Percentiles rank a stretch among this genome's conserved stretches.
These are phyloP conservation scores for Mycena polygramma DNA, from an alignment of 768 basidiomycete genomes.

Conservation along the genomic window DNA sequence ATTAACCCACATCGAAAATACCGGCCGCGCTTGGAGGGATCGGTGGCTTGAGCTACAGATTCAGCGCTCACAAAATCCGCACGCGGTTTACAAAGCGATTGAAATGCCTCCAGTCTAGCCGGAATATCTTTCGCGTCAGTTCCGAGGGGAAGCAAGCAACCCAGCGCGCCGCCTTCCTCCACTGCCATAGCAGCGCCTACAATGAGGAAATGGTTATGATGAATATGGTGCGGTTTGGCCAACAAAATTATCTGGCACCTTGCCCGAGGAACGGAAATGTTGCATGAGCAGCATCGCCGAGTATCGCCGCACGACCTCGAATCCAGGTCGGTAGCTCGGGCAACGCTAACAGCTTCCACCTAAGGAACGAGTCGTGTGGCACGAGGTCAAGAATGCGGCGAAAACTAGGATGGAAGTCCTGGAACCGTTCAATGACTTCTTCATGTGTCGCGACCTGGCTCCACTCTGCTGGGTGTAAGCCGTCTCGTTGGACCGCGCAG, in stretches of 20 bases:
- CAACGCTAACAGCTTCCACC: slow-evolving; percentile 19
- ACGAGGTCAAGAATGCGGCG: slow-evolving; percentile 9
- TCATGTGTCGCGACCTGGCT: slow-evolving; percentile 1
- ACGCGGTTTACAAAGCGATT: slow-evolving; percentile 21
- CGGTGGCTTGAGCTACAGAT: slow-evolving; percentile 2
- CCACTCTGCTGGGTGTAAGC: slow-evolving; percentile 6
- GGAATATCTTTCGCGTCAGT: slow-evolving; percentile 9
- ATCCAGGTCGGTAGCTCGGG: slow-evolving; percentile 19
- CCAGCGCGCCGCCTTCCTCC: slow-evolving; percentile 18
- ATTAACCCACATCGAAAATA: slow-evolving; percentile 16
- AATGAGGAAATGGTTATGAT: too few species aligned
- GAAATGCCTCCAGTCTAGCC: slow-evolving; percentile 7
- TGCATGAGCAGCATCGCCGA: slow-evolving; percentile 20
- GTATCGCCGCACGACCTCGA: slow-evolving; percentile 7
- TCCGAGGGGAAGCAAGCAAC: slow-evolving; percentile 13
- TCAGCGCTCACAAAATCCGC: slow-evolving; percentile 17
- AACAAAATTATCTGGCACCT: not conserved
- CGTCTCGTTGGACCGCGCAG: not conserved
- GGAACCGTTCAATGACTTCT: slow-evolving; percentile 3
- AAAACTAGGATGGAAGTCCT: slow-evolving; percentile 12
- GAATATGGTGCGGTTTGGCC: too few species aligned
- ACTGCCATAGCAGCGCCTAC: slow-evolving; percentile 21
- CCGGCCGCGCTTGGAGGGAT: slow-evolving; percentile 15
- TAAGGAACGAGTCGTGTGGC: not conserved
- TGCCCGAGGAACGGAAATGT: slow-evolving; percentile 13